Evolutionary conservation across 2,329 filamentous ascomycete species (phyloP), one percentile per base, ranked within the genome.

Genomic region (Ophiosphaerella korrae): DNA sequence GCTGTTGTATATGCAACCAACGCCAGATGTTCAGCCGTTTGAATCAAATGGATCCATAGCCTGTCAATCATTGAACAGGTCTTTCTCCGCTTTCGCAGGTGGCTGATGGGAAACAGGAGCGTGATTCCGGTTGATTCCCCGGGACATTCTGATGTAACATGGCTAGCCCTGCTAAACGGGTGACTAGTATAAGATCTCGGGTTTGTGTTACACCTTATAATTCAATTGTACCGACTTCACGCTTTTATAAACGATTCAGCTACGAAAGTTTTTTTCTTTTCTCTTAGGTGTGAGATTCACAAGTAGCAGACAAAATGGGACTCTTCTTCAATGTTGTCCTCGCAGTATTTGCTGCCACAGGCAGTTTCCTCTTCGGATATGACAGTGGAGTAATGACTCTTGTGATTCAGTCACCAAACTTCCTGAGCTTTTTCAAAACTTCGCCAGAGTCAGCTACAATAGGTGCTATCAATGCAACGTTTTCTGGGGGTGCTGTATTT

Each of bases 381-480:
- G 61, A 75, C 54, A 64, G 62, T 32, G 70, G 68, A 59, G 71
- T 75, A 12, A 75, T 75, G 73, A 72, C 73, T 0, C 77, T 83
- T 64, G 83, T 84, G 52, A 83, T 84, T 46, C 76, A 77, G n/a
- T 81, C 78, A 8, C 74, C 76, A 24, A 74, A 83, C 59, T 87
- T 87, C 67, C 76, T 86, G 14, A 51, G 64, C 1, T 84, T 81
- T 63, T 87, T 88, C 71, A 73, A 84, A 34, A 82, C 81, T 4
- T 68, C 63, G 1, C 77, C 71, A 23, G 75, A 74, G 1, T 78
- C 78, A 60, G 73, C 80, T 5, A 80, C 84, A 43, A 76, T 86
- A 48, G 85, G 85, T 9, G 84, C 84, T 16, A 83, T 87, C 65
- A 84, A 85, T 63, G 84, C 83, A 50, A 86, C 85, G 21, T 87